Evolutionary conservation across 1,139 yeast genomes (phyloP), one percentile per base, ranked within the genome.

Genomic region (Groenewaldozyma auringiensis): DNA sequence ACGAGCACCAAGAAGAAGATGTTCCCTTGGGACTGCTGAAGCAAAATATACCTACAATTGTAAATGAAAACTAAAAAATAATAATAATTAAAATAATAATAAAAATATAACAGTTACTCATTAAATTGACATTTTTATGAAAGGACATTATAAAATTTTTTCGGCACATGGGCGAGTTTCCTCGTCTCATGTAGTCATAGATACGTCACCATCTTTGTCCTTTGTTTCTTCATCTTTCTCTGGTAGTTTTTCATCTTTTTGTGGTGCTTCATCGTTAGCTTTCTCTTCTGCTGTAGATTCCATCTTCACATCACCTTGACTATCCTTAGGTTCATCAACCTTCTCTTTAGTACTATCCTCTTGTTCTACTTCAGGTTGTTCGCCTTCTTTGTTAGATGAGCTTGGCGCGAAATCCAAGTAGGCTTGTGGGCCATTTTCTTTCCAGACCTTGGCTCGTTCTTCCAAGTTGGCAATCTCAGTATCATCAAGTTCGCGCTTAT

Each of bases 171-270:
- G n/a, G n/a, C n/a, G n/a, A n/a, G n/a, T n/a, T n/a, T n/a, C n/a
- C n/a, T n/a, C 8, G 43, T 33, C 31, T 46, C 45, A 50, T 35
- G 38, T 49, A 36, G 37, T 41, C 68, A 65, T 64, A 42, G 61
- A 60, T 16, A 59, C 56, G 47, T 65, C 70, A 31, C 66, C 67
- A 44, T 63, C 69, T 29, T 47, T 45, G 36, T 50, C 54, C 3
- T 32, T 16, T n/a, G 29, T 32, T 18, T 40, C 29, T 18, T 42
- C 50, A 35, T 38, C 34, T 27, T 36, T 40, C 32, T 44, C 45
- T 4, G 22, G 34, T 11, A 29, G 17, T 13, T 42, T 38, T 27
- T 37, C 41, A 21, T 14, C 45, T 17, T 37, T 27, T 18, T 31
- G 17, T 14, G 18, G 43, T n/a, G 4, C 32, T 14, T 34, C 41